Base-by-base conservation (phyloP, 2,329 filamentous ascomycete species). In the Alternaria postmessia region DNA sequence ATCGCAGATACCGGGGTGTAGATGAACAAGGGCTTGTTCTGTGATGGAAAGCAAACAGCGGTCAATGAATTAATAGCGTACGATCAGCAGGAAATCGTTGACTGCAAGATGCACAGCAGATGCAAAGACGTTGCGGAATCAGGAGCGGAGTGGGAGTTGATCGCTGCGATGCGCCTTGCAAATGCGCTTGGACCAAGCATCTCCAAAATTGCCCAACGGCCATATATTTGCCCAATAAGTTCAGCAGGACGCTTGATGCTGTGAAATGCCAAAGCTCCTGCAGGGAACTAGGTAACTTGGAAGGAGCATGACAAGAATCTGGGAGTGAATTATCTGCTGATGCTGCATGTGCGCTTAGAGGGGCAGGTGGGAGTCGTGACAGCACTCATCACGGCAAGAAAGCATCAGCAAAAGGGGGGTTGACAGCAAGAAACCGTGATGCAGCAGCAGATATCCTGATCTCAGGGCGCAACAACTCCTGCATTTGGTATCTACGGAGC, bases 161-260 rank as follows among this genome's bases (percentile, higher is more conserved):
- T 28, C 20, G 18, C 30, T 24, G 34, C 46, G 46, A 22, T 24
- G 51, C 44, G 66, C 58, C 60, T 56, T 60, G 66, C 66, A 65
- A 56, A 59, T 59, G 44, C 20, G 56, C 59, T 52, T 47, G 47
- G 51, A 53, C 51, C 53, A 57, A 36, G 58, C 59, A 62, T 66
- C 24, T 49, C 53, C 46, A 51, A 47, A 36, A 51, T 47, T 22
- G 58, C 61, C 49, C 62, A 54, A 56, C 59, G 59, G 53, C 51
- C 39, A 57, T 38, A 51, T 56, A 59, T 58, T 61, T 51, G 51
- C 49, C 46, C 54, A 34, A 36, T 9, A 7, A 16, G 24, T 38
- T 28, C 32, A 30, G 18, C 3, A 55, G 53, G 54, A 52, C 36
- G 36, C 20, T 42, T 43, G 7, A 12, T 26, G 32, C 41, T 49